A percentile compares a stretch with the other conserved stretches of the same genome.
phyloP scores from a whole-genome alignment of 2,329 filamentous ascomycete genomes.

The Colletotrichum liriopes region DNA sequence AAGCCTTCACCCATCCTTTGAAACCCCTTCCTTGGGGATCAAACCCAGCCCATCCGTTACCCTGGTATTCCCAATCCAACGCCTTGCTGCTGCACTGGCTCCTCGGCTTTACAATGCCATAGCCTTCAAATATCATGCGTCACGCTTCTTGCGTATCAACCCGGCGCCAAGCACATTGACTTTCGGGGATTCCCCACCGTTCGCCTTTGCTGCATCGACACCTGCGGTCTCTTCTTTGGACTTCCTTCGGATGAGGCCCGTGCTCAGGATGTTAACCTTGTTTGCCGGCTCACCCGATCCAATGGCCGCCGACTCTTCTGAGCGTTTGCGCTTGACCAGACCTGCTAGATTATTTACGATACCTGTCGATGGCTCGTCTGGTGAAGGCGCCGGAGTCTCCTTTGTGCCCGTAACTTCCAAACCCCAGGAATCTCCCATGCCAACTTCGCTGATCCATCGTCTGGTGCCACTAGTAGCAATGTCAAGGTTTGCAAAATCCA shows the following conservation, averaged over 20 bases:
- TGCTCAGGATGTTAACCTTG: conserved; percentile 64
- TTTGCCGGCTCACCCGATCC: conserved; percentile 27
- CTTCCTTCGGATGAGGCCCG: conserved; percentile 71
- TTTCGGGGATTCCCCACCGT: not conserved
- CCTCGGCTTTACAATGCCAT: not conserved
- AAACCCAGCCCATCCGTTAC: not conserved
- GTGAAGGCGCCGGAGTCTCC: conserved; percentile 45
- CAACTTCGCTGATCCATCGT: conserved; percentile 80
- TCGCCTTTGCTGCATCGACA: conserved; percentile 39
- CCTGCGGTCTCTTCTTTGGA: conserved; percentile 57
- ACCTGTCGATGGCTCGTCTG: conserved; percentile 32
- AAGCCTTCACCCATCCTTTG: not conserved
- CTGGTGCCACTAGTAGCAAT: conserved; percentile 76
- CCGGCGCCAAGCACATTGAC: conserved; percentile 60
- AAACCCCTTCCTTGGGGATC: not conserved
- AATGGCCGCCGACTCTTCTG: conserved; percentile 45
- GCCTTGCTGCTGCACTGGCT: conserved; percentile 5
- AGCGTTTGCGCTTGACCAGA: conserved; percentile 65
- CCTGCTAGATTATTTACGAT: conserved; percentile 64
- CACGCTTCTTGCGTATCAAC: conserved; percentile 67
- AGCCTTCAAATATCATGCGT: conserved; percentile 45
- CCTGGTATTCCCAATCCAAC: conserved; percentile 18
- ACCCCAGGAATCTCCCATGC: conserved; percentile 68
- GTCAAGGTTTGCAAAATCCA: conserved; percentile 79
- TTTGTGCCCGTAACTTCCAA: conserved; percentile 63